phyloP scores from a whole-genome alignment of 2,329 filamentous ascomycete genomes.

The Tolypocladium album region DNA sequence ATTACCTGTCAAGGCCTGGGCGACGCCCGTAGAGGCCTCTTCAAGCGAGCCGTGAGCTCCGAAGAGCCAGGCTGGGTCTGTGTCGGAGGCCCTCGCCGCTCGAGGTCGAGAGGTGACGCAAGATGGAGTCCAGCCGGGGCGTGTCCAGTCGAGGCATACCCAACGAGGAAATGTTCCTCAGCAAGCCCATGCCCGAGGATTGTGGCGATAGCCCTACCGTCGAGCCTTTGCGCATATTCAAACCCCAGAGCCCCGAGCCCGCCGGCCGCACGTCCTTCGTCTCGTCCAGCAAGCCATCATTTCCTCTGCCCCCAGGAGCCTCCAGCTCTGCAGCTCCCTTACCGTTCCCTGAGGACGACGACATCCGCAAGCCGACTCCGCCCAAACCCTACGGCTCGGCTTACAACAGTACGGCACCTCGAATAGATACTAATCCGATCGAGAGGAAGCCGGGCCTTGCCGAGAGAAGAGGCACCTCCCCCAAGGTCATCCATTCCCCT shows the following conservation, averaged over 20 bases:
- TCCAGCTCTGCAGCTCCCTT: slow-evolving; percentile 57
- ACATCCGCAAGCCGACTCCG: slow-evolving; percentile 33
- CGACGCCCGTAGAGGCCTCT: no score
- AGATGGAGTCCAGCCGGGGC: slow-evolving; percentile 48
- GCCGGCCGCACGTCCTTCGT: slow-evolving; percentile 25
- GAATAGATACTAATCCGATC: slow-evolving; percentile 43
- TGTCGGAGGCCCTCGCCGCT: background rate
- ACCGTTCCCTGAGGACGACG: slow-evolving; percentile 64
- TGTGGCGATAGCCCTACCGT: slow-evolving; percentile 64
- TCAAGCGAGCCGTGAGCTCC: background rate
- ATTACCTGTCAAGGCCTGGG: background rate
- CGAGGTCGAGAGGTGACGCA: slow-evolving; percentile 6
- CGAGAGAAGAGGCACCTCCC: slow-evolving; percentile 70
- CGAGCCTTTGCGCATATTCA: slow-evolving; percentile 76
- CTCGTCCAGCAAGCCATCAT: slow-evolving; percentile 41
- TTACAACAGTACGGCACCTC: slow-evolving; percentile 40
- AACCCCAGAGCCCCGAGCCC: slow-evolving; percentile 57
- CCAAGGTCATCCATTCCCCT: slow-evolving; percentile 75
- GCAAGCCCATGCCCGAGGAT: slow-evolving; percentile 38
- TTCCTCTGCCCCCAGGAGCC: slow-evolving; percentile 56
- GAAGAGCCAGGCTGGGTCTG: background rate
- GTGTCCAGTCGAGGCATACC: slow-evolving; percentile 54
- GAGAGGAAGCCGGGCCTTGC: slow-evolving; percentile 58
- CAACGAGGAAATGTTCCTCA: slow-evolving; percentile 78
- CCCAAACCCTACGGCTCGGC: slow-evolving; percentile 34